These are phyloP conservation scores for Pythium phragmitis DNA, from an alignment of 352 stramenopile species.

Conservation along the genomic window DNA sequence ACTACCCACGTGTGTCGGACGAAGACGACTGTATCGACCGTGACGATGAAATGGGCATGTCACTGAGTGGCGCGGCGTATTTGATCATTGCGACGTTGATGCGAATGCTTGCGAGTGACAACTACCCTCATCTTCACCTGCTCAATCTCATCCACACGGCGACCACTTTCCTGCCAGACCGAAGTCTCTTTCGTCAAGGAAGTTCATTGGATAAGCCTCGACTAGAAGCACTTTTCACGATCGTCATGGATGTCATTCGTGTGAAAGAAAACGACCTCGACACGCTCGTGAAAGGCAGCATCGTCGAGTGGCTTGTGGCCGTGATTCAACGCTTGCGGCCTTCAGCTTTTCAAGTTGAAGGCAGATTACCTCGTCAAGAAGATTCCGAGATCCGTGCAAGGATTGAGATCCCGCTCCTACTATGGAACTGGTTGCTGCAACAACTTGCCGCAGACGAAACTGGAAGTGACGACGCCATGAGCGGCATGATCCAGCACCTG, in stretches of 20 bases:
- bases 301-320: slow-evolving; percentile 8
- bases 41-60: slow-evolving; percentile 8
- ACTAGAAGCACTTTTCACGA: slow-evolving; percentile 30
- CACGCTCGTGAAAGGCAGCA: slow-evolving; percentile 1
- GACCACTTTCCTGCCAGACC: slow-evolving; percentile 24
- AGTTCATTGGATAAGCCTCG: slow-evolving; percentile 39
- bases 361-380: neutral
- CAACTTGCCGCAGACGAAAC: neutral
- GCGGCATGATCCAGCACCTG: neutral
- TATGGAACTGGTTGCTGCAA: slow-evolving; percentile 15
- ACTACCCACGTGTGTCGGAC: slow-evolving; percentile 17
- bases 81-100: slow-evolving; percentile 47
- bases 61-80: slow-evolving; percentile 25
- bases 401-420: slow-evolving; percentile 1
- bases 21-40: neutral
- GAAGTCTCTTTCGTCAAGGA: slow-evolving; percentile 3
- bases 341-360: slow-evolving; percentile 8
- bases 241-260: slow-evolving; percentile 37
- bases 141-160: slow-evolving; percentile 50
- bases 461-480: neutral
- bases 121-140: slow-evolving; percentile 55
- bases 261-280: slow-evolving; percentile 16
- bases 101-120: slow-evolving; percentile 43
- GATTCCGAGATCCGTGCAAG: neutral
- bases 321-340: neutral